phyloP scores from a whole-genome alignment of 495 filamentous ascomycete species.

The Talaromyces nanjingensis region DNA sequence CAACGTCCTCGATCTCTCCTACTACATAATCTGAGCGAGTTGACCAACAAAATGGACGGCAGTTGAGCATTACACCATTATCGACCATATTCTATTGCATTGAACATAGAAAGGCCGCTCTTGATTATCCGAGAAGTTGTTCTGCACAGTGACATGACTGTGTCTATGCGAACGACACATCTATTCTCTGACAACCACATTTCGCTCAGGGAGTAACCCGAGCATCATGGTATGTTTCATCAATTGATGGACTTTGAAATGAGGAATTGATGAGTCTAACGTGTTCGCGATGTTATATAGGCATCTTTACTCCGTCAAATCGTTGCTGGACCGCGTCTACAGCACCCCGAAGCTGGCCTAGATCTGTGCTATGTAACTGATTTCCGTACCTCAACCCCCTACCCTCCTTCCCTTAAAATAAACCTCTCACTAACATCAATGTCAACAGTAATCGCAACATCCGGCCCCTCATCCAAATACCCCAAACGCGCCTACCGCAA shows the following conservation, averaged over 20 bases:
- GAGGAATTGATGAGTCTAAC: neutral
- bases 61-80: neutral
- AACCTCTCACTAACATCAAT: too few relatives aligned
- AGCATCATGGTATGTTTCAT: neutral
- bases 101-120: neutral
- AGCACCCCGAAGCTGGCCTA: constrained; percentile 78
- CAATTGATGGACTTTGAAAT: neutral
- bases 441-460: constrained; percentile 60
- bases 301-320: constrained; percentile 64
- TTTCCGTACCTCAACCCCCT: constrained; percentile 47
- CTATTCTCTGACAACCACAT: neutral
- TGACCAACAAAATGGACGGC: neutral
- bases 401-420: too few relatives aligned
- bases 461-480: constrained; percentile 80
- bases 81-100: neutral
- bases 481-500: constrained; percentile 89
- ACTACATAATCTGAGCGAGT: neutral
- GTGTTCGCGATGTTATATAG: constrained; percentile 26
- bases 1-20: neutral
- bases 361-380: constrained; percentile 95
- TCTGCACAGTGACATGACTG: neutral
- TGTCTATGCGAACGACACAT: neutral
- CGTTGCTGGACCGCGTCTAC: constrained; percentile 71
- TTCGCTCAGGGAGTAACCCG: neutral
- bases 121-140: neutral